Evolutionary conservation across 768 basidiomycete species (phyloP).

Genomic region (Tulasnella sp.): DNA sequence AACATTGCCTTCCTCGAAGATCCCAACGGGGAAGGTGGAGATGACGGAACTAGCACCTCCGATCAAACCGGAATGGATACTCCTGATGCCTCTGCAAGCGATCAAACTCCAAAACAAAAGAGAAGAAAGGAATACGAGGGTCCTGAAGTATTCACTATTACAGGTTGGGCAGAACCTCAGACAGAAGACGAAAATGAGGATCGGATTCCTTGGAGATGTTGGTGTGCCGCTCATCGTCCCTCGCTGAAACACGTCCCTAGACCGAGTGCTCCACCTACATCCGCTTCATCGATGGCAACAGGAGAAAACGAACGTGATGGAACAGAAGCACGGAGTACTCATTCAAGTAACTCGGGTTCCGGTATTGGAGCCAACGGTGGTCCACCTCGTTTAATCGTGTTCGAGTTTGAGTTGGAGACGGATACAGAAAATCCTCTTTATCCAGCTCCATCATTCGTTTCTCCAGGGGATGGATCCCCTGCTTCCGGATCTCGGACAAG

Average conservation of each 20-base stretch:
- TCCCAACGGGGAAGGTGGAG: conserved; percentile 29
- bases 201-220: conserved; percentile 48
- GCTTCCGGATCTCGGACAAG: conserved; percentile 9
- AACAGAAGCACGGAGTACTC: no score
- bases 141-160: conserved; percentile 55
- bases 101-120: background rate
- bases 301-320: no score
- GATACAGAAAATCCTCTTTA: conserved; percentile 61
- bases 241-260: conserved; percentile 20
- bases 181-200: conserved; percentile 29
- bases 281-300: no score
- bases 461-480: background rate
- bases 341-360: background rate
- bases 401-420: conserved; percentile 70
- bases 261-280: conserved; percentile 1
- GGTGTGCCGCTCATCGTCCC: conserved; percentile 54
- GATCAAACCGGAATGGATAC: background rate
- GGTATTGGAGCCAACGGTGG: background rate
- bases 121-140: conserved; percentile 31
- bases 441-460: conserved; percentile 29
- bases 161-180: conserved; percentile 58
- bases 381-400: conserved; percentile 38
- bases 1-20: conserved; percentile 53
- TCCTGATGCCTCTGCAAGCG: background rate
- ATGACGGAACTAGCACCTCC: conserved; percentile 13